Evolutionary conservation across 2,329 filamentous ascomycete species (phyloP).

Genomic region (Pseudonectria buxi): DNA sequence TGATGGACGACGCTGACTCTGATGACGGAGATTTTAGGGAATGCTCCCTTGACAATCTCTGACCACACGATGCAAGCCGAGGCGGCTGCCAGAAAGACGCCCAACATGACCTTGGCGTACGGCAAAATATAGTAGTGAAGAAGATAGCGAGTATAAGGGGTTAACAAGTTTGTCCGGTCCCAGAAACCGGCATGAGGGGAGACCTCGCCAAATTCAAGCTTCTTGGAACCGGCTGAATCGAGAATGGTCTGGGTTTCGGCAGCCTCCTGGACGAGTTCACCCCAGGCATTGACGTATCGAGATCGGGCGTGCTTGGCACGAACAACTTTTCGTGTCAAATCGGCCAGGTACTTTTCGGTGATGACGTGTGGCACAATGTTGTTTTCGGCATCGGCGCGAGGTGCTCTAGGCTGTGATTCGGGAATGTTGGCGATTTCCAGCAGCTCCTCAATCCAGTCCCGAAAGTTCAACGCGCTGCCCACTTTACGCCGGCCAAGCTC

Average conservation of each 20-base stretch:
- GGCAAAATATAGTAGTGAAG: constrained; percentile 70
- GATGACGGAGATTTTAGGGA: constrained; percentile 67
- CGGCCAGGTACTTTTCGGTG: constrained; percentile 87
- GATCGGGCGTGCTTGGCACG: constrained; percentile 77
- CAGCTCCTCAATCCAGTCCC: constrained; percentile 95
- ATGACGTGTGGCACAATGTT: constrained; percentile 69
- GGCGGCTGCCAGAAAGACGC: constrained; percentile 62
- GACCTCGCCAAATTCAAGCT: constrained; percentile 64
- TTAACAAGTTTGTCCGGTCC: constrained; percentile 56
- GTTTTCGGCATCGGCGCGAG: constrained; percentile 34
- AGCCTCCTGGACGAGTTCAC: constrained; percentile 66
- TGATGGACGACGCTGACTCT: constrained; percentile 66
- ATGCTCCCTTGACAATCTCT: constrained; percentile 78
- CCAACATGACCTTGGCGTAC: constrained; percentile 55
- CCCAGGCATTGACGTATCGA: constrained; percentile 82
- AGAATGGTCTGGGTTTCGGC: constrained; percentile 72
- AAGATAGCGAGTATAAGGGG: constrained; percentile 75
- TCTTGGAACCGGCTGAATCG: constrained; percentile 74
- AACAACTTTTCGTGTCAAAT: constrained; percentile 74
- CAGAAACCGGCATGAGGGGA: constrained; percentile 49
- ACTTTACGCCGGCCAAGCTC: constrained; percentile 77
- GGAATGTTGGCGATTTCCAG: constrained; percentile 67
- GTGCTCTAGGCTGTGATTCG: constrained; percentile 47
- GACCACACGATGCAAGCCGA: constrained; percentile 88
- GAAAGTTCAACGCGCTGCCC: constrained; percentile 66